Conservation (phyloP, 495 filamentous ascomycete species). For the Ramalina intermedia region DNA sequence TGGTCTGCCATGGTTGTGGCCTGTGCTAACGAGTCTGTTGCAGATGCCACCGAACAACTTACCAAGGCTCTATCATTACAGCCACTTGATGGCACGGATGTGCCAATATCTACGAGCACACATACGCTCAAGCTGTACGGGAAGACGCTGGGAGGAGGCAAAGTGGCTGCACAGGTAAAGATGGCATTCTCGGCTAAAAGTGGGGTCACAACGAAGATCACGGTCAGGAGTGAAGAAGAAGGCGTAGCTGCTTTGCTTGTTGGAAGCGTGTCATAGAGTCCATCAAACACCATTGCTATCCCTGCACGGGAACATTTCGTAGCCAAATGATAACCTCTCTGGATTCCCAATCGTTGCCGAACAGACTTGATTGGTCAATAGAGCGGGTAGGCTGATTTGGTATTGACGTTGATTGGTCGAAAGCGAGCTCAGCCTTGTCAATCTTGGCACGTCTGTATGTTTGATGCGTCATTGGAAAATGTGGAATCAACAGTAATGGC, state of each 20-base stretch:
- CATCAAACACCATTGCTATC: background rate
- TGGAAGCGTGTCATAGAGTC: constrained; percentile 58
- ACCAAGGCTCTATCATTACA: constrained; percentile 77
- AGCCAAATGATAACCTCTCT: background rate
- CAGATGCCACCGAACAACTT: constrained; percentile 90
- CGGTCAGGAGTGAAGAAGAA: constrained; percentile 80
- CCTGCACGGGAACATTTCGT: background rate
- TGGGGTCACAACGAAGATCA: constrained; percentile 89
- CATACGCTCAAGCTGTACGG: constrained; percentile 93
- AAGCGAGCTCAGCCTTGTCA: no score
- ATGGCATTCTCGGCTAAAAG: constrained; percentile 90
- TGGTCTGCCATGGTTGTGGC: background rate
- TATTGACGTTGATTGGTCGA: no score
- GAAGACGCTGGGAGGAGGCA: constrained; percentile 84
- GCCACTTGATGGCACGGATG: constrained; percentile 83
- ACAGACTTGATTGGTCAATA: no score
- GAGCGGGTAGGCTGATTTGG: no score
- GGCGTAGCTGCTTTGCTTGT: constrained; percentile 75
- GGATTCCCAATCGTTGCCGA: background rate
- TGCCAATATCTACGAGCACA: constrained; percentile 72
- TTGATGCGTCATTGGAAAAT: background rate
- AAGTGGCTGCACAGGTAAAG: constrained; percentile 72
- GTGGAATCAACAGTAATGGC: background rate
- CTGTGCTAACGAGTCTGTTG: constrained; percentile 15
- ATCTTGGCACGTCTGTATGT: no score